Conservation (phyloP, 2,329 filamentous ascomycete species). For the Ophiostoma montium region DNA sequence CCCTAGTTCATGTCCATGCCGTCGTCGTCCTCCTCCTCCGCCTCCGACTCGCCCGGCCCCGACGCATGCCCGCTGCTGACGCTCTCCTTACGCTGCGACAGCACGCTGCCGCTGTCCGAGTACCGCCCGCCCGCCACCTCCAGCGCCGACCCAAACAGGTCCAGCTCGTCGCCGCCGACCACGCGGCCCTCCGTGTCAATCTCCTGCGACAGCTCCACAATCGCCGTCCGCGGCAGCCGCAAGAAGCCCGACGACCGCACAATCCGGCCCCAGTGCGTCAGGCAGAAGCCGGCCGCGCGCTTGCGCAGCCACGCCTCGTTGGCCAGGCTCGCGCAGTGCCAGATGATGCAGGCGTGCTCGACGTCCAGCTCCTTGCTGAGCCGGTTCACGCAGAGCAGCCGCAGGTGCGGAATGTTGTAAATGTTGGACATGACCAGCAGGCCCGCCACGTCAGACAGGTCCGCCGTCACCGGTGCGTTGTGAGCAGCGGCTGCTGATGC, state of each 20-base stretch:
- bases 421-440: constrained; percentile 96
- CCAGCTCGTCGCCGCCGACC: constrained; percentile 71
- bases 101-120: constrained; percentile 23
- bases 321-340: constrained; percentile 83
- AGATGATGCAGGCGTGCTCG: constrained; percentile 87
- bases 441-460: constrained; percentile 76
- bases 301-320: constrained; percentile 89
- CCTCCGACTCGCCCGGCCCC: constrained; percentile 41
- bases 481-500: neutral
- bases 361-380: constrained; percentile 85
- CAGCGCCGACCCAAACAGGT: constrained; percentile 35
- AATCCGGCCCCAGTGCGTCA: constrained; percentile 88
- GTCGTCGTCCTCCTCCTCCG: constrained; percentile 17
- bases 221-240: constrained; percentile 58
- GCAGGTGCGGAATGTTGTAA: constrained; percentile 89
- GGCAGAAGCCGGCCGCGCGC: constrained; percentile 73
- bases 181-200: constrained; percentile 88
- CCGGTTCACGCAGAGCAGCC: constrained; percentile 80
- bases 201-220: constrained; percentile 87
- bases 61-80: constrained; percentile 46
- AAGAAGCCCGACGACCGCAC: constrained; percentile 83
- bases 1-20: constrained; percentile 15
- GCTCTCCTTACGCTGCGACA: constrained; percentile 40
- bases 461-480: constrained; percentile 56
- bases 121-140: constrained; percentile 25